Evolutionary conservation across 331 rosid species (phyloP), one percentile per base, ranked within the genome.

Genomic region (Quercus phellos): DNA sequence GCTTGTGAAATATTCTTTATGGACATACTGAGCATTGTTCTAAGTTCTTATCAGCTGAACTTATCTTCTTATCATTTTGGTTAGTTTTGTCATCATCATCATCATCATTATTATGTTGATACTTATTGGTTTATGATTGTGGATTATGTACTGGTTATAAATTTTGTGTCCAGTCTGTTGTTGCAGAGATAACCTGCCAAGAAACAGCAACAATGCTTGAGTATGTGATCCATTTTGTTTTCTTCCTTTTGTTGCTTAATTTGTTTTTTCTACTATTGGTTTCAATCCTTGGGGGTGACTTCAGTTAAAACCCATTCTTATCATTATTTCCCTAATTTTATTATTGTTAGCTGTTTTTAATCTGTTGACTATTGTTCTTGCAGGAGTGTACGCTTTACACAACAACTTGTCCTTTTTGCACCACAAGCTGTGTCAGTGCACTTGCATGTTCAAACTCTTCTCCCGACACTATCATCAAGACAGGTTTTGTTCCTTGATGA

Each of bases 381-480:
- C 86, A 94, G 99, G 92, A 94, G 91, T 74, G 99, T 90, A 17
- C 93, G 99, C 83, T 94, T 92, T 83, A 94, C 97, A 29, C 99
- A 94, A 78, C 99, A 94, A 80, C 97, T 94, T 82, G 99, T 90
- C 84, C 87, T 94, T 85, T 94, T 94, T 88, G 98, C 99, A 55
- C 97, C 99, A 6, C 94, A 88, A 88, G 99, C 99, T 79, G 99
- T 92, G 77, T 90, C 99, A 55, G 97, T 94, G 77, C 99, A 90
- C 85, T 88, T 93, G 61, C 98, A 92, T 82, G 90, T 90, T 84
- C 96, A 90, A 81, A 85, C 92, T 87, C 95, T 94, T 78, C 92
- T 92, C 42, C 90, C 95, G 24, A 88, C 97, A 11, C 80, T 92
- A 78, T 83, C 92, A 69, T 94, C 99, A 76, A 89, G 89, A 92